Base-by-base conservation (phyloP, 1,284 basidiomycete genomes). In the Leccinum pachyderme region DNA sequence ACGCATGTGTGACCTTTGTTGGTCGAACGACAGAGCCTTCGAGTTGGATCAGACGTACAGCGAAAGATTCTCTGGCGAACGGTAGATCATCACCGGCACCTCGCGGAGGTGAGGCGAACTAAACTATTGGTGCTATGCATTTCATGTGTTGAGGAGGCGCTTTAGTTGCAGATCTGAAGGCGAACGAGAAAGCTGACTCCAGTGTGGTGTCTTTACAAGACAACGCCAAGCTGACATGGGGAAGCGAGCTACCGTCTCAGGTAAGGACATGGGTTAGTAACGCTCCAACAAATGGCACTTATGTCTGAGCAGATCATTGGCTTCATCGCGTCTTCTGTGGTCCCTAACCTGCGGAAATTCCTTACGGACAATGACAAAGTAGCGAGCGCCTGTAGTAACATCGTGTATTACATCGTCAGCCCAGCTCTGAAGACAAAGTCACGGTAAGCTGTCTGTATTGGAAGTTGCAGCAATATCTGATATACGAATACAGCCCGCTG, bases 281-380 rank as follows among this genome's bases (percentile, higher is more conserved):
- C 43, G 25, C 27, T 51, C 22, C 6, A 5, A 47, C 12, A 12
- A 8, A 9, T 15, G 15, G 27, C 51, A 3, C 43, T 60, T 15
- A 65, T 22, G 15, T 15, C 27, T 39, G 28, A 43, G 41, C 61
- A 89, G 86, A 86, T 98, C 62, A 86, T 85, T 54, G 69, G 76
- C 7, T 98, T 89, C 66, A 75, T 99, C 22, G 85, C 89, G 0
- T 75, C 75, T 0, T 80, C 78, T 22, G 84, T 87, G 2, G 69
- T 99, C 11, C 90, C 93, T 0, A 87, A 85, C 60, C 70, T 98
- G 50, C 85, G 93, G 18, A 84, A 83, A 57, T 87, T 97, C 68
- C 76, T 95, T 46, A 75, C 89, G 61, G 96, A 99, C 59, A 82
- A 83, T 27, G 97, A 99, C 73, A 93, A 88, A 69, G 80, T 95